Percentiles rank a stretch among this genome's conserved stretches.
phyloP scores from a whole-genome alignment of 2,329 filamentous ascomycete species.

The Fusarium veterinarium region DNA sequence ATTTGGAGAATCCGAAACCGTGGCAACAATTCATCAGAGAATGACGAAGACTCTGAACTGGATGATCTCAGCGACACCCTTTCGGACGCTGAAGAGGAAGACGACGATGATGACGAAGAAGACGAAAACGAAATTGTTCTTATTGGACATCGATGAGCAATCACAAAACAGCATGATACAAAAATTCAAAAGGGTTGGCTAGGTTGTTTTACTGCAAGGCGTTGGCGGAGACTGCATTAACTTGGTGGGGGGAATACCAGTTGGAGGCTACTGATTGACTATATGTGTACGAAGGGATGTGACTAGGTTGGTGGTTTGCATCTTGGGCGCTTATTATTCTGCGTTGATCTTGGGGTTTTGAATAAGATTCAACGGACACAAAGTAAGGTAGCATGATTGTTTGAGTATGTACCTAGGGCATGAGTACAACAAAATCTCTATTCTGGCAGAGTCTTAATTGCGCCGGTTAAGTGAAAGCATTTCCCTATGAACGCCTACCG shows the following conservation, averaged over 20 bases:
- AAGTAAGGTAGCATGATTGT: constrained; percentile 13
- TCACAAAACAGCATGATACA: constrained; percentile 6
- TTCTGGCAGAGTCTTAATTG: constrained; percentile 4
- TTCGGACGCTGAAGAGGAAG: constrained; percentile 56
- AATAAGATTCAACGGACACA: constrained; percentile 9
- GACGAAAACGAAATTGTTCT: constrained; percentile 63
- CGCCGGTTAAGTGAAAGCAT: constrained; percentile 1
- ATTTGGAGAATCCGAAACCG: constrained; percentile 65
- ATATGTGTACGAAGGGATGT: constrained; percentile 22
- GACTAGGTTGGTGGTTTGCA: constrained; percentile 16
- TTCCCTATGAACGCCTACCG: constrained; percentile 25
- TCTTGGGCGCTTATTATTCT: constrained; percentile 27
- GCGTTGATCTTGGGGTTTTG: neutral
- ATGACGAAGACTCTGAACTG: constrained; percentile 61
- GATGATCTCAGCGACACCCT: constrained; percentile 56
- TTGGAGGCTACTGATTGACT: constrained; percentile 16
- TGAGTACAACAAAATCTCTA: constrained; percentile 8
- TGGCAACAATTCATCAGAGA: constrained; percentile 59
- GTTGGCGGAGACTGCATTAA: constrained; percentile 34
- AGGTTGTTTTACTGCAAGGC: constrained; percentile 37
- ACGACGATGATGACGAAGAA: constrained; percentile 64
- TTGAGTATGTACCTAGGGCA: constrained; percentile 14
- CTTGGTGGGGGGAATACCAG: constrained; percentile 20
- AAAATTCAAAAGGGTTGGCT: constrained; percentile 1
- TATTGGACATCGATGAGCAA: constrained; percentile 60